phyloP scores from a whole-genome alignment of 345 rosid species.

The Salix udensis region DNA sequence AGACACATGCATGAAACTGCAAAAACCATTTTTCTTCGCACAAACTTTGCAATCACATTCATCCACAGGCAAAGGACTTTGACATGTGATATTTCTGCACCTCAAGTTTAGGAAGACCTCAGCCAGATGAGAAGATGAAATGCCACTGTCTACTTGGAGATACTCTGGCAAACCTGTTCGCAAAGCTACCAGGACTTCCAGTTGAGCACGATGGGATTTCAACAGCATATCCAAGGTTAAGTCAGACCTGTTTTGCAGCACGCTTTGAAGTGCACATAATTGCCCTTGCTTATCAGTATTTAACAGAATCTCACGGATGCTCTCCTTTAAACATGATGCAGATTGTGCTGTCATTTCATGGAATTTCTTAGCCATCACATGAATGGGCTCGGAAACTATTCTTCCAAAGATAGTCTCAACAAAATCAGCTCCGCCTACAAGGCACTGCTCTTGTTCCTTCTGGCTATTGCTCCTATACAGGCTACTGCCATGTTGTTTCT shows the following conservation, averaged over 20 bases:
- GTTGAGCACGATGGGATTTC: conserved; percentile 67
- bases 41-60: conserved; percentile 96
- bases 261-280: conserved; percentile 47
- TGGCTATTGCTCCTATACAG: conserved; percentile 59
- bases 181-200: conserved; percentile 81
- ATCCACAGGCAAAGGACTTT: conserved; percentile 72
- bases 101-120: conserved; percentile 76
- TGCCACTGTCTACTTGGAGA: conserved; percentile 49
- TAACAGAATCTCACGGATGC: conserved; percentile 65
- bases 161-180: conserved; percentile 65
- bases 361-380: conserved; percentile 69
- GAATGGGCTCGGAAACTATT: conserved; percentile 70
- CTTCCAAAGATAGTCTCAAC: conserved; percentile 59
- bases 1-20: conserved; percentile 97
- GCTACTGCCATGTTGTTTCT: conserved; percentile 50
- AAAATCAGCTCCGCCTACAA: conserved; percentile 65
- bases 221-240: conserved; percentile 52
- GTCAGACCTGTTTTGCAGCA: conserved; percentile 62
- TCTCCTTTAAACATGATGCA: conserved; percentile 59
- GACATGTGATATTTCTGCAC: conserved; percentile 77
- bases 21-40: conserved; percentile 75
- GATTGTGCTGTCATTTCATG: conserved; percentile 72
- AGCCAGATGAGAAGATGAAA: conserved; percentile 69
- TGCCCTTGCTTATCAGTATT: conserved; percentile 56
- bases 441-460: conserved; percentile 44